phyloP scores from a whole-genome alignment of 352 stramenopile species.

The Phytophthora cactorum region DNA sequence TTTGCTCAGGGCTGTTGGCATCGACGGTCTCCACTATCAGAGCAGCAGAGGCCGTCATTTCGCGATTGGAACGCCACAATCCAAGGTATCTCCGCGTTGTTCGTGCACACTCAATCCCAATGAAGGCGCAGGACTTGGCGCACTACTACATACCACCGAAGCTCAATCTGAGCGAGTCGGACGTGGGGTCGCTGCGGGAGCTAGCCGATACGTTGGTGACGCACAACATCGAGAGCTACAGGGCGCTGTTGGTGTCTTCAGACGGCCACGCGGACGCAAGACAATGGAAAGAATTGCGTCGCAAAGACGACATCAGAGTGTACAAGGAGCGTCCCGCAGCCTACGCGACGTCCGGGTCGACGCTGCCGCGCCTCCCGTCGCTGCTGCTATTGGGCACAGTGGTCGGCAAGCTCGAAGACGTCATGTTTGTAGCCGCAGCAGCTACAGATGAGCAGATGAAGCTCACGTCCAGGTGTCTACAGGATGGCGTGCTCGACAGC shows the following conservation, averaged over 20 bases:
- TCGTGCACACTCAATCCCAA: neutral
- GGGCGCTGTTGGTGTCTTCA: slow-evolving; percentile 9
- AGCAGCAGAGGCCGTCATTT: neutral
- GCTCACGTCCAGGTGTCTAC: slow-evolving; percentile 45
- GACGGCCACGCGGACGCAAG: slow-evolving; percentile 28
- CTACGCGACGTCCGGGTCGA: neutral
- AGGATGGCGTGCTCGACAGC: slow-evolving; percentile 52
- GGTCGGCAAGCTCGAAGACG: slow-evolving; percentile 31
- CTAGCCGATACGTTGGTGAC: slow-evolving; percentile 35
- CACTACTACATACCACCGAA: slow-evolving; percentile 13
- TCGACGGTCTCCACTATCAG: neutral
- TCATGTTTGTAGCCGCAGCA: slow-evolving; percentile 34
- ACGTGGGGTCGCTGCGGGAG: slow-evolving; percentile 30
- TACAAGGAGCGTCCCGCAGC: slow-evolving; percentile 32
- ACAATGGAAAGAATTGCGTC: slow-evolving; percentile 43
- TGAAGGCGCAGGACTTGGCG: slow-evolving; percentile 15
- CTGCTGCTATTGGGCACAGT: slow-evolving; percentile 39
- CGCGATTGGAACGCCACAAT: neutral
- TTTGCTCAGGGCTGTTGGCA: no score
- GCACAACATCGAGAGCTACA: slow-evolving; percentile 41
- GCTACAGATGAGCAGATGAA: slow-evolving; percentile 56
- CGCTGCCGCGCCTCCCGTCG: slow-evolving; percentile 32
- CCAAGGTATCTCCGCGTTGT: neutral
- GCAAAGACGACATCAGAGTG: slow-evolving; percentile 33
- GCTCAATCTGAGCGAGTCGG: slow-evolving; percentile 27